Evolutionary conservation across 192 early-diverging fungal genomes (phyloP), one percentile per base, ranked within the genome.

Genomic region (Coemansia sp.): DNA sequence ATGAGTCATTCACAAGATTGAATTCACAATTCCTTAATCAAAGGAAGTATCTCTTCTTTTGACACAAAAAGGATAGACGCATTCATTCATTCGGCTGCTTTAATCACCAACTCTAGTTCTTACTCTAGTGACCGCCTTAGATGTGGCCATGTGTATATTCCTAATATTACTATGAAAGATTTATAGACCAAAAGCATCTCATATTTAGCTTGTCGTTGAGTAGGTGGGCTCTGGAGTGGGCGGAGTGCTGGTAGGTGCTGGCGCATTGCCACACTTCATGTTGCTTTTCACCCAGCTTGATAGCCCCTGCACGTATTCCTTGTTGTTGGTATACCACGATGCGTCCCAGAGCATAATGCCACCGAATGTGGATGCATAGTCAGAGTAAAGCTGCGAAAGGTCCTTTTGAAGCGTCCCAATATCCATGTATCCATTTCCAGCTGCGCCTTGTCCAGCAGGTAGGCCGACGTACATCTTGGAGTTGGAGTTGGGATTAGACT

Each of bases 261-360:
- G 35, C 8, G 44, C 19, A 40, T 26, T 22, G 8, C 52, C 55
- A 14, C 70, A 73, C 32, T 54, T 53, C 63, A 73, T 66, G 22
- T 59, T 66, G 28, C 38, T 58, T 31, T 73, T 73, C 15, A 62
- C 60, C 70, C 70, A 73, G 55, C 52, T 62, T 15, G 70, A 53
- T 5, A 73, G 31, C 12, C 35, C 30, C 10, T 55, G 25, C 8
- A 74, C 70, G 19, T 74, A 74, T 0, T 44, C 56, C 29, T 60
- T 30, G 58, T 86, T 85, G 36, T 63, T 74, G 17, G 79, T 80
- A 20, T 82, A 65, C 74, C 84, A 83, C 8, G 85, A 86, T 2
- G 82, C 81, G 56, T 90, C 87, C 87, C 87, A 90, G 31, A 85
- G 75, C 83, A 84, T 83, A 8, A 87, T 80, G 32, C 87, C 87